Evolutionary conservation across 495 filamentous ascomycete species (phyloP).

Genomic region (Penicillium daleae): DNA sequence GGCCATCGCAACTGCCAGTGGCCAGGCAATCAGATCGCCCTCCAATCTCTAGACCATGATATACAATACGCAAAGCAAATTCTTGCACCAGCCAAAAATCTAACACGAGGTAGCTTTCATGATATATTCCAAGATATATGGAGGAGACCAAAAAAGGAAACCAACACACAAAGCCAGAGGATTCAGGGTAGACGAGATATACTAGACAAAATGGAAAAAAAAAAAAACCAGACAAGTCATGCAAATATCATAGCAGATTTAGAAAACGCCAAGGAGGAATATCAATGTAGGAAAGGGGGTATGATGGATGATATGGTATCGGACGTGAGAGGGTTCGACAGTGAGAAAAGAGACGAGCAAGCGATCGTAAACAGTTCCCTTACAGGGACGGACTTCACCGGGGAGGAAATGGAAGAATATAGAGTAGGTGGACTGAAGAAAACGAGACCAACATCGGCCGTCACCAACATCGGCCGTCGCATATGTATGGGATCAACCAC

Average conservation of each 20-base stretch:
- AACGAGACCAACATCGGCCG: conserved; percentile 6
- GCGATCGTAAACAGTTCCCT: conserved; percentile 18
- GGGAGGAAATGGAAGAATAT: conserved; percentile 1
- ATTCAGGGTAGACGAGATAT: conserved; percentile 9
- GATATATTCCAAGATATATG: conserved; percentile 4
- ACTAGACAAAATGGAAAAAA: conserved; percentile 1
- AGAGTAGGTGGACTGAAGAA: not conserved
- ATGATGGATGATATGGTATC: conserved; percentile 21
- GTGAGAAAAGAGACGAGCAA: conserved; percentile 8
- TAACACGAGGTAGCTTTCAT: conserved; percentile 11
- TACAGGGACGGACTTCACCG: not conserved
- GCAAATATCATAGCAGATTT: conserved; percentile 23
- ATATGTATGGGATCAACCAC: not conserved
- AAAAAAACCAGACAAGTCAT: conserved; percentile 17
- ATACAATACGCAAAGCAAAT: not conserved
- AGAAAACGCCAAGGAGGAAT: conserved; percentile 18
- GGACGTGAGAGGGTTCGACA: conserved; percentile 17
- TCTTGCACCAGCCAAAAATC: not conserved
- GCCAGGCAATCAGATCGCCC: too few relatives aligned
- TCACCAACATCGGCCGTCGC: conserved; percentile 1
- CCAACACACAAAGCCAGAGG: not conserved
- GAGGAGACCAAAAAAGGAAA: not conserved
- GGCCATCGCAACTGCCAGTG: too few relatives aligned
- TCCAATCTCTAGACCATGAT: too few relatives aligned
- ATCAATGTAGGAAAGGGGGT: conserved; percentile 22